These are phyloP conservation scores for Metarhizium robertsii DNA, from an alignment of 2,329 filamentous ascomycete species.

Conservation along the genomic window DNA sequence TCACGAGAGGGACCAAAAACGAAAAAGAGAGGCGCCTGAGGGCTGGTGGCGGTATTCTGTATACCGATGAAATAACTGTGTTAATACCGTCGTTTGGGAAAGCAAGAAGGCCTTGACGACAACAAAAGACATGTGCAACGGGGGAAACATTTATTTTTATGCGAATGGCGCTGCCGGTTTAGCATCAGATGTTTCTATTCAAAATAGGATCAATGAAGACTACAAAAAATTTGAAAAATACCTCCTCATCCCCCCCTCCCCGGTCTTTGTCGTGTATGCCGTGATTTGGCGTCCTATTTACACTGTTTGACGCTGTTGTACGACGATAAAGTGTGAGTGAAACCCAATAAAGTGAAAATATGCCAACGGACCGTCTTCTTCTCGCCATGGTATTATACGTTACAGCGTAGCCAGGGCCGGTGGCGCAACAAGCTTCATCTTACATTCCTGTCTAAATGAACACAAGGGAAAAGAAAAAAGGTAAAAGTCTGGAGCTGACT, in stretches of 20 bases:
- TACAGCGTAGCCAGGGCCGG: too few relatives aligned
- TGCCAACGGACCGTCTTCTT: too few relatives aligned
- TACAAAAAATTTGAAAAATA: neutral
- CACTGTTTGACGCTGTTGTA: too few relatives aligned
- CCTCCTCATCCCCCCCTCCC: neutral
- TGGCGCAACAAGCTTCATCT: too few relatives aligned
- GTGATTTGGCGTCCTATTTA: too few relatives aligned
- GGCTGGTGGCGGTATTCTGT: neutral
- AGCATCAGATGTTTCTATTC: slow-evolving; percentile 22
- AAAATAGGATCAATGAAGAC: slow-evolving; percentile 6
- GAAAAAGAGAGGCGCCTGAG: slow-evolving; percentile 7
- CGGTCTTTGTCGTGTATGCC: too few relatives aligned
- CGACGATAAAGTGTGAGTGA: too few relatives aligned
- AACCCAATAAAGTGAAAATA: too few relatives aligned
- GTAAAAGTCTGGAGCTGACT: too few relatives aligned
- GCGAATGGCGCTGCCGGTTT: slow-evolving; percentile 28
- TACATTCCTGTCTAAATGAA: too few relatives aligned
- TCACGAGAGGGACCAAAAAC: slow-evolving; percentile 2
- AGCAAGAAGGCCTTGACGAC: neutral
- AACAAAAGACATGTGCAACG: neutral
- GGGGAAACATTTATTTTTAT: slow-evolving; percentile 3
- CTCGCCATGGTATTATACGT: too few relatives aligned
- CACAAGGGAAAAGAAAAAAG: too few relatives aligned
- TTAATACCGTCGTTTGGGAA: neutral
- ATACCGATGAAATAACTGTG: neutral